Evolutionary conservation across 139 green algal species (phyloP).

Genomic region (Tetratostichococcus sp.): DNA sequence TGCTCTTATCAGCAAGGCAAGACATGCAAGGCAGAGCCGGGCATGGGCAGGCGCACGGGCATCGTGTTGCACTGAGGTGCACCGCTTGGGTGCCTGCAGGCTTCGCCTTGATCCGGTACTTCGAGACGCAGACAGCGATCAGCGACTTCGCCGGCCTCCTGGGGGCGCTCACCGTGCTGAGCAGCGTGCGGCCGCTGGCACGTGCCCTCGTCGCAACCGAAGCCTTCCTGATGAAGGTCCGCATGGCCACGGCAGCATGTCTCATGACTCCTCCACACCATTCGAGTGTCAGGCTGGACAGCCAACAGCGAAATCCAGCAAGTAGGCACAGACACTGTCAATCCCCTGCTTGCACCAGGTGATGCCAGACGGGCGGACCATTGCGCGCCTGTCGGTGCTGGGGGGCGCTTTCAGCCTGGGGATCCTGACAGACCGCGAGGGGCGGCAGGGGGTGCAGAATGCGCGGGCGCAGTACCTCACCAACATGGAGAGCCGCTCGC

Average conservation of each 20-base stretch:
- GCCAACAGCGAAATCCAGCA: no score
- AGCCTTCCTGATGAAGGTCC: not conserved
- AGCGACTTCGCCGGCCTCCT: slow-evolving; percentile 61
- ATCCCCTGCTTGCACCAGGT: no score
- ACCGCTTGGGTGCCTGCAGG: no score
- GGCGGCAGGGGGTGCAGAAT: slow-evolving; percentile 16
- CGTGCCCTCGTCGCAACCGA: slow-evolving; percentile 18
- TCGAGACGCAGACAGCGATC: no score
- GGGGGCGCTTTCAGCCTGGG: slow-evolving; percentile 72
- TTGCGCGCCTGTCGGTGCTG: slow-evolving; percentile 51
- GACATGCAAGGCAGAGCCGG: no score
- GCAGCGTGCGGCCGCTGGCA: slow-evolving; percentile 46
- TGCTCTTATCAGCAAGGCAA: no score
- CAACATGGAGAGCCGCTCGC: not conserved
- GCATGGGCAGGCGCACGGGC: no score
- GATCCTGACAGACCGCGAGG: slow-evolving; percentile 41
- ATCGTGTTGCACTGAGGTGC: no score
- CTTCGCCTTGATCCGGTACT: no score
- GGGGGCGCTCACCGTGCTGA: slow-evolving; percentile 42
- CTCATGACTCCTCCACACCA: no score
- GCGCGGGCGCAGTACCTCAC: slow-evolving; percentile 48
- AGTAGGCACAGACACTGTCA: no score
- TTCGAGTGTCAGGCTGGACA: no score
- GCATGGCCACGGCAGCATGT: slow-evolving; percentile 10
- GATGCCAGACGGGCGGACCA: not conserved